These are phyloP conservation scores for Suillus weaverae DNA, from an alignment of 768 basidiomycete genomes.

Conservation along the genomic window DNA sequence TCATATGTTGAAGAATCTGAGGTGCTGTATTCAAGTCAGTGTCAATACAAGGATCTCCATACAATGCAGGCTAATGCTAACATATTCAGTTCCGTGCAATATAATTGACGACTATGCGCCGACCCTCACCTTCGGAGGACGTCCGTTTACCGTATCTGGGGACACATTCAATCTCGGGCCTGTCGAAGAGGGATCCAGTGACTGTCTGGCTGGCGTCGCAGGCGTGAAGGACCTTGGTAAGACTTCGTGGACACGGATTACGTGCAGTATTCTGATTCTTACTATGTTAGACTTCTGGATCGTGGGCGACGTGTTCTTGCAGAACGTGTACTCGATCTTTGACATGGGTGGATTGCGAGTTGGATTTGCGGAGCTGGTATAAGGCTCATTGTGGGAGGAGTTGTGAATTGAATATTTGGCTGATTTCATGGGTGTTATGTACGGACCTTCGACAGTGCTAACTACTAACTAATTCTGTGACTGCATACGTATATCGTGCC, in stretches of 20 bases:
- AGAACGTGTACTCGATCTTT: constrained; percentile 33
- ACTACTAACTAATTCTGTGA: background rate
- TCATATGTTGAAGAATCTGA: background rate
- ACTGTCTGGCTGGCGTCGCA: constrained; percentile 40
- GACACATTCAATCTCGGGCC: constrained; percentile 45
- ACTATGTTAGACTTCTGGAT: constrained; percentile 28
- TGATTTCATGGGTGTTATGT: background rate
- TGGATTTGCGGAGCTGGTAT: constrained; percentile 41
- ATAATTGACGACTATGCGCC: constrained; percentile 25
- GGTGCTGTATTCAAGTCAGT: constrained; percentile 35
- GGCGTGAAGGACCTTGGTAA: constrained; percentile 19
- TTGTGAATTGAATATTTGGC: background rate
- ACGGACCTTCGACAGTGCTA: background rate
- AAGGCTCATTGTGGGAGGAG: background rate
- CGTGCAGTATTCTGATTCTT: background rate
- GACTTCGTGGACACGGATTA: background rate
- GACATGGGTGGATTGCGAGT: constrained; percentile 35
- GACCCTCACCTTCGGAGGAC: constrained; percentile 40
- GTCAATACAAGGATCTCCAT: background rate
- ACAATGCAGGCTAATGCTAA: background rate
- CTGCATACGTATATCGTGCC: background rate
- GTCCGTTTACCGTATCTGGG: constrained; percentile 36
- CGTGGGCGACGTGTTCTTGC: constrained; percentile 36
- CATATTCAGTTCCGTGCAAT: constrained; percentile 35
- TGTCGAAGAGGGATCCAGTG: constrained; percentile 25